Conservation (phyloP, 345 rosid genomes). For the Heritiera littoralis region DNA sequence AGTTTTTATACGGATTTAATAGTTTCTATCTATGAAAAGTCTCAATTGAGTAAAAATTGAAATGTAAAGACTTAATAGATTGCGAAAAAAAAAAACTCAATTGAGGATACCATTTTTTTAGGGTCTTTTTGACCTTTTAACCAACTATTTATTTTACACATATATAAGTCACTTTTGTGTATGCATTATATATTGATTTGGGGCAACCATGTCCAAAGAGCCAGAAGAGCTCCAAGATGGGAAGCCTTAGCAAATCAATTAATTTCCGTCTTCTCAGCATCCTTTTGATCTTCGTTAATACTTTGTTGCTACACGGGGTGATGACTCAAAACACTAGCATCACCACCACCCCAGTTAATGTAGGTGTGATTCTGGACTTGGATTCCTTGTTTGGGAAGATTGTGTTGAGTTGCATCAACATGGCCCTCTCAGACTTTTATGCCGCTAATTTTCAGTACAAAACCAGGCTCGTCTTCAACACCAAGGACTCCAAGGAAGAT, state of each 20-base stretch:
- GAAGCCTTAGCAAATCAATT: neutral
- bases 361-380: conserved; percentile 43
- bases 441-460: neutral
- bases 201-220: neutral
- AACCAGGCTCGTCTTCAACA: neutral
- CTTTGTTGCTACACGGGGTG: neutral
- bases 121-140: too few relatives aligned
- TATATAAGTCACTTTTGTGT: too few relatives aligned
- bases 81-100: too few relatives aligned
- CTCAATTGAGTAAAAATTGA: too few relatives aligned
- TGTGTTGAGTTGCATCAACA: conserved; percentile 40
- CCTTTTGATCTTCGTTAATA: too few relatives aligned
- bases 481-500: conserved; percentile 40
- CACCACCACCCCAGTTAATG: conserved; percentile 21
- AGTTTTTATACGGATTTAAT: too few relatives aligned
- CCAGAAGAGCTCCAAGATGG: neutral
- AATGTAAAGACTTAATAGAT: too few relatives aligned
- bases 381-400: conserved; percentile 27
- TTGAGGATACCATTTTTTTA: too few relatives aligned
- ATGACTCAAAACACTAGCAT: neutral
- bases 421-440: conserved; percentile 52
- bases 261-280: neutral
- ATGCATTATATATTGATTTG: neutral
- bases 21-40: too few relatives aligned
- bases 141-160: too few relatives aligned